Base-by-base conservation (phyloP, 2,329 filamentous ascomycete genomes). In the Bisporella sp. region DNA sequence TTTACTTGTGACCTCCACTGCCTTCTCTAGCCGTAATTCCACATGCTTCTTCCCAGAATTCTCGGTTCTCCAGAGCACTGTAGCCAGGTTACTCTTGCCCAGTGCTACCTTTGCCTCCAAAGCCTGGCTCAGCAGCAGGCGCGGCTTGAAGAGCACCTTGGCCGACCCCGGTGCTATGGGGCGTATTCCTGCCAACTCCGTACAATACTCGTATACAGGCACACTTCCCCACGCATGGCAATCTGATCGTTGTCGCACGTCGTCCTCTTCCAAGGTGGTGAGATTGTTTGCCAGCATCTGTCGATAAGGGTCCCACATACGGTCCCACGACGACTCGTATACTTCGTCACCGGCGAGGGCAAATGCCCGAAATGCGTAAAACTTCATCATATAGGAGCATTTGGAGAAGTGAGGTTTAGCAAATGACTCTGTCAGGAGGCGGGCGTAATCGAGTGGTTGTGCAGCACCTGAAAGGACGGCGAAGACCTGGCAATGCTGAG, bases 171-270 rank as follows among this genome's bases (percentile, higher is more conserved):
- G 43, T 4, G 28, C 48, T 13, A 45, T 33, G 5, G 48, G 52
- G 6, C 37, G 6, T 45, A 61, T 50, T 42, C 59, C 59, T 31
- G 59, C 52, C 46, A 72, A 7, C 54, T 72, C 70, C 6, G 65
- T 65, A 32, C 63, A 67, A 39, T 64, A 71, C 50, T 72, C 70
- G 46, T 71, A 71, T 4, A 73, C 59, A 0, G 69, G 69, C 12
- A 70, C 68, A 49, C 68, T 69, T 1, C 69, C 68, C 70, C 69
- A 72, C 2, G 70, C 69, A 59, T 73, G 70, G 46, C 70, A 73
- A 54, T 73, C 70, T 1, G 68, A 71, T 4, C 70, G 63, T 52
- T 70, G 68, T 3, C 66, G 57, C 5, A 72, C 69, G 49, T 68
- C 64, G 46, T 72, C 69, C 48, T 73, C 70, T 41, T 67, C 66